Evolutionary conservation across 306 rosid genomes (phyloP).

Genomic region (Alnus rubra): DNA sequence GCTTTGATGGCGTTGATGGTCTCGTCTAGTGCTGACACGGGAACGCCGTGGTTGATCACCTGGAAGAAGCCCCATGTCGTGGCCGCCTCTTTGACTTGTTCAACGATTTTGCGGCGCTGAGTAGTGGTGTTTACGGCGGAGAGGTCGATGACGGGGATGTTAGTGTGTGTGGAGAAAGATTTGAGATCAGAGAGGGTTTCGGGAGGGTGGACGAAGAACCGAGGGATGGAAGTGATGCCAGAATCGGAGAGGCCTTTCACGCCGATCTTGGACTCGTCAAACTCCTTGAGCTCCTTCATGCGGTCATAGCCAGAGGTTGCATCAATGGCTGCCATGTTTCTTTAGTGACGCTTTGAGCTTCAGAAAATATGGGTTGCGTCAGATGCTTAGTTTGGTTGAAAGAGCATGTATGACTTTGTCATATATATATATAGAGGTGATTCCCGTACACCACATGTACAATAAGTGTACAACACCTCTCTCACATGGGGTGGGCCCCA

Average conservation of each 20-base stretch:
- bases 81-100: conserved; percentile 42
- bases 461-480: too few species aligned
- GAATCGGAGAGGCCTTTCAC: conserved; percentile 54
- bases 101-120: conserved; percentile 26
- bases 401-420: too few species aligned
- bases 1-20: conserved; percentile 33
- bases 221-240: conserved; percentile 46
- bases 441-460: too few species aligned
- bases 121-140: conserved; percentile 12
- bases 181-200: conserved; percentile 33
- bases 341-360: too few species aligned
- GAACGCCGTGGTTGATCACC: conserved; percentile 44
- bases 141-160: conserved; percentile 50
- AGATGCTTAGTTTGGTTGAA: too few species aligned
- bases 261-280: conserved; percentile 49
- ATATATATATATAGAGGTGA: too few species aligned
- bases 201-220: conserved; percentile 40
- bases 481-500: too few species aligned
- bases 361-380: too few species aligned
- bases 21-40: conserved; percentile 12
- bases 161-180: neutral
- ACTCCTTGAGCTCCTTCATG: conserved; percentile 38
- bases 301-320: conserved; percentile 21
- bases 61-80: conserved; percentile 54
- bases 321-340: neutral